Percentiles rank a stretch among this genome's conserved stretches.
Evolutionary conservation across 2,329 filamentous ascomycete species (phyloP).

Genomic region (Elsinoe ampelina): DNA sequence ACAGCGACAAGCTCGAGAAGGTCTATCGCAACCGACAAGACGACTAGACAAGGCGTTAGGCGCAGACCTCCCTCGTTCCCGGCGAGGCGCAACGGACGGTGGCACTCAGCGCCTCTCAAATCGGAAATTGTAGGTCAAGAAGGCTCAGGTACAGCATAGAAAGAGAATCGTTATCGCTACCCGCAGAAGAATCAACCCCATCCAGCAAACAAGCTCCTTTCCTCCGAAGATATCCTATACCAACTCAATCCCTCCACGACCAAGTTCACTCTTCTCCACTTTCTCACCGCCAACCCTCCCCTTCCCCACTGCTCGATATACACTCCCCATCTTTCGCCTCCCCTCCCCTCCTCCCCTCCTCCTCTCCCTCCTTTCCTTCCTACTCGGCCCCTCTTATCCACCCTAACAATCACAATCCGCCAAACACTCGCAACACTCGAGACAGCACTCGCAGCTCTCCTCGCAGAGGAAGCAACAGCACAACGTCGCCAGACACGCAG

Average conservation of each 20-base stretch:
- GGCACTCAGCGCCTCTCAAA: too few relatives aligned
- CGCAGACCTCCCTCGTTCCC: too few relatives aligned
- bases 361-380: neutral
- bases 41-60: too few relatives aligned
- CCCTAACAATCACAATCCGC: constrained; percentile 25
- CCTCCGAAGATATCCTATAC: neutral
- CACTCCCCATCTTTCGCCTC: neutral
- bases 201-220: neutral
- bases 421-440: constrained; percentile 50
- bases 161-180: neutral
- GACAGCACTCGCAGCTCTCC: constrained; percentile 55
- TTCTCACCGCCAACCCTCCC: neutral
- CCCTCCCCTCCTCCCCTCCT: neutral
- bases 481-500: constrained; percentile 45
- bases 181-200: neutral
- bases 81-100: too few relatives aligned
- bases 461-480: constrained; percentile 58
- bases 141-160: neutral
- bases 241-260: neutral
- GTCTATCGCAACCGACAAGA: too few relatives aligned
- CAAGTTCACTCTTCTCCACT: neutral
- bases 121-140: neutral
- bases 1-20: too few relatives aligned
- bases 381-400: neutral
- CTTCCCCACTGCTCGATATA: neutral